Evolutionary conservation across 2,329 filamentous ascomycete species (phyloP).

Genomic region (Ophiostoma quercus): DNA sequence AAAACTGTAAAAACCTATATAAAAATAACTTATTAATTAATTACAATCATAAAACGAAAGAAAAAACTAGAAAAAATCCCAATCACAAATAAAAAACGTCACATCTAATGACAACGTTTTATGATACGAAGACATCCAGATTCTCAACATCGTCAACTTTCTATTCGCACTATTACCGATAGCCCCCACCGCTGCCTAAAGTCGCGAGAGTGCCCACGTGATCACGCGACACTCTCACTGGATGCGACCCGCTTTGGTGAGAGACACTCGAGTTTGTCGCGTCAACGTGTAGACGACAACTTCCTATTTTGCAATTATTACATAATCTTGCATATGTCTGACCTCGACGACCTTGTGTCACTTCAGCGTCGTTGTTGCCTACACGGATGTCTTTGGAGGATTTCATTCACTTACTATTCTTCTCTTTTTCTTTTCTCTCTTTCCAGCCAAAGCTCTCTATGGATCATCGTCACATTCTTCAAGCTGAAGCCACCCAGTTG

Average conservation of each 20-base stretch:
- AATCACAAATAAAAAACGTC: no score
- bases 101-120: no score
- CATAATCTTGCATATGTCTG: neutral
- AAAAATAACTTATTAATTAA: no score
- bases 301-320: neutral
- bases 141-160: no score
- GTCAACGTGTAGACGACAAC: neutral
- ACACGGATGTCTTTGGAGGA: neutral
- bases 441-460: neutral
- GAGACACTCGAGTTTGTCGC: neutral
- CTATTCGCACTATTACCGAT: neutral
- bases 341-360: neutral
- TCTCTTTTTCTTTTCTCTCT: neutral
- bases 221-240: neutral
- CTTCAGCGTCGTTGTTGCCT: slow-evolving; percentile 2
- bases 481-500: neutral
- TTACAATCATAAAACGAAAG: no score
- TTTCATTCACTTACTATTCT: neutral
- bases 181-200: neutral
- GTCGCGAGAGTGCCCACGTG: neutral
- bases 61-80: no score
- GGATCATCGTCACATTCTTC: neutral
- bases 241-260: neutral
- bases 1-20: no score
- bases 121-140: no score